Conservation (phyloP, 2,329 filamentous ascomycete genomes). For the Aspergillus jensenii region DNA sequence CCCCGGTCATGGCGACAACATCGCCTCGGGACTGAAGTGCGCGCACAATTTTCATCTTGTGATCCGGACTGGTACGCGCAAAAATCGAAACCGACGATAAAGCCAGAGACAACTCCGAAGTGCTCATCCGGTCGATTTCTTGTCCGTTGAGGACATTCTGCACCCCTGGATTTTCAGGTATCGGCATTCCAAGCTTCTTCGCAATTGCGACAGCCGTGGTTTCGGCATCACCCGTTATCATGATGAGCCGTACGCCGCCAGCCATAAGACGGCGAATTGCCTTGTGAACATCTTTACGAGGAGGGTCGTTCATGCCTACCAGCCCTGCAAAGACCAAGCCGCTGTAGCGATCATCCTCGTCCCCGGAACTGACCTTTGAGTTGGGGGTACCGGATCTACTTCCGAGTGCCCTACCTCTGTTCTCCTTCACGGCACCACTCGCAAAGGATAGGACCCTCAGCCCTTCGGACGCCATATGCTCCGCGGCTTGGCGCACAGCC, state of each 20-base stretch:
- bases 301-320: constrained; percentile 96
- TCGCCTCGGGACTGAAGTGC: constrained; percentile 90
- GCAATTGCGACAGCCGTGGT: constrained; percentile 93
- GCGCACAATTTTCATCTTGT: constrained; percentile 95
- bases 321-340: constrained; percentile 86
- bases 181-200: constrained; percentile 89
- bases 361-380: constrained; percentile 32
- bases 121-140: constrained; percentile 89
- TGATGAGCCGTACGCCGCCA: constrained; percentile 94
- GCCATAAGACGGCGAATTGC: constrained; percentile 89
- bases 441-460: constrained; percentile 91
- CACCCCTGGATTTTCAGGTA: constrained; percentile 59
- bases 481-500: constrained; percentile 75
- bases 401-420: constrained; percentile 46
- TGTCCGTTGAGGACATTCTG: constrained; percentile 76
- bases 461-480: constrained; percentile 83
- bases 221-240: constrained; percentile 98
- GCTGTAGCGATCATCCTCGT: constrained; percentile 73
- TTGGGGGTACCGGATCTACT: constrained; percentile 54
- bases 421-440: constrained; percentile 68
- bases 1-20: constrained; percentile 98
- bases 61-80: constrained; percentile 91
- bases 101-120: constrained; percentile 76
- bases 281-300: constrained; percentile 81
- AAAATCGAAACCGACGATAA: constrained; percentile 92